Base-by-base conservation (phyloP, 2,329 filamentous ascomycete genomes). In the Rhinocladiella similis region DNA sequence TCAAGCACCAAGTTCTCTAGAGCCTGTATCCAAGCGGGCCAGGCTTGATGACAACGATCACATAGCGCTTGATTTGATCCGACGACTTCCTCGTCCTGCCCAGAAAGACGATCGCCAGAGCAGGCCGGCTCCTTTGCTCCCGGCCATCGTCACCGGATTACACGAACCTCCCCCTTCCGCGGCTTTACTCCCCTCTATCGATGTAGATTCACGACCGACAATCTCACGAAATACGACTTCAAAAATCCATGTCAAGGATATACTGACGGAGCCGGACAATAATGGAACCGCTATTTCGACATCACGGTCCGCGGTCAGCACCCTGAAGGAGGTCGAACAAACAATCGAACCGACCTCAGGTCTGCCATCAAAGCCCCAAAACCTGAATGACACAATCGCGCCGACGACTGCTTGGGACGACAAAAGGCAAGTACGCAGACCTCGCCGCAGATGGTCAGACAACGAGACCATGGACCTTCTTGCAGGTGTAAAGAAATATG, bases 161-260 rank as follows among this genome's bases (percentile, higher is more conserved):
- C 83, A 86, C 69, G 83, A 87, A 60, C 84, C 84, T 2, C 84
- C 84, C 13, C 83, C 83, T 7, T 81, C 85, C 67, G 82, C 82
- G 45, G 78, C 80, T 12, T 69, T 86, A 5, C 79, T 86, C 47
- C 84, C 84, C 5, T 82, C 82, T 3, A 87, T 87, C 53, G 81
- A 81, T 61, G 75, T 79, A 27, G 78, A 80, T 25, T 55, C 56
- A 16, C 55, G 47, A n/a, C 57, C 61, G 16, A 38, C 29, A 12
- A 25, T 53, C 9, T 41, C 47, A 16, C 59, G 63, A 12, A 47
- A 43, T n/a, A 59, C 60, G 5, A 62, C 60, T 27, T 64, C 63
- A 2, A 66, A 64, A 45, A 64, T 66, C 48, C 60, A 66, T 36
- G 63, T 66, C 50, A 60, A 62, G 50, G 63, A 66, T 42, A 64